Percentiles rank a stretch among this genome's conserved stretches.
Evolutionary conservation across 169 alveolate genomes (phyloP).

Genomic region (Plasmodium gallinaceum): DNA sequence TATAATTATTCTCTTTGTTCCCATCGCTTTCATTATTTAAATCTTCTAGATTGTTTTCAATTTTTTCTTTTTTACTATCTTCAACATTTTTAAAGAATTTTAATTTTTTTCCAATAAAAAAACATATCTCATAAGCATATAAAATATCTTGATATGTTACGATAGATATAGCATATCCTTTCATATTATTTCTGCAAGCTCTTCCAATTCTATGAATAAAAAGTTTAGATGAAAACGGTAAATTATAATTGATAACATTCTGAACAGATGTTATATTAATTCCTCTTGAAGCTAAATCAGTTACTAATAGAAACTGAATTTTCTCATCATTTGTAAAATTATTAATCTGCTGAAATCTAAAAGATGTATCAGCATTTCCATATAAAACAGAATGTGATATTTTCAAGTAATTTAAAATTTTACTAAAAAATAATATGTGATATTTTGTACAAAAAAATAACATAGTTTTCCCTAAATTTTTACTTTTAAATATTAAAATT

Average conservation of each 20-base stretch:
- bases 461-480: slow-evolving; percentile 88
- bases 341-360: slow-evolving; percentile 87
- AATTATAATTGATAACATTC: slow-evolving; percentile 97
- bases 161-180: slow-evolving; percentile 94
- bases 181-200: slow-evolving; percentile 97
- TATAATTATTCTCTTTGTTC: too few relatives aligned
- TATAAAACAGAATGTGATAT: slow-evolving; percentile 82
- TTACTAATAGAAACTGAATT: slow-evolving; percentile 93
- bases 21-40: too few relatives aligned
- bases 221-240: slow-evolving; percentile 96
- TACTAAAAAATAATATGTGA: slow-evolving; percentile 90
- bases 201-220: slow-evolving; percentile 99
- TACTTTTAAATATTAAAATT: slow-evolving; percentile 65
- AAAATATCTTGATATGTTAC: slow-evolving; percentile 90
- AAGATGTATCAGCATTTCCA: slow-evolving; percentile 91
- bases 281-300: slow-evolving; percentile 99
- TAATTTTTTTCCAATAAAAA: slow-evolving; percentile 59
- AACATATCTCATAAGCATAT: slow-evolving; percentile 70
- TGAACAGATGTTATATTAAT: slow-evolving; percentile 98
- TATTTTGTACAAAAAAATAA: slow-evolving; percentile 92
- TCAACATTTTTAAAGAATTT: slow-evolving; percentile 8
- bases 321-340: slow-evolving; percentile 85
- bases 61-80: neutral
- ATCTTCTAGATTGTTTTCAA: neutral
- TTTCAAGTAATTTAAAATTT: slow-evolving; percentile 82